phyloP scores from a whole-genome alignment of 257 asterid genomes.

The Solanum boliviense region DNA sequence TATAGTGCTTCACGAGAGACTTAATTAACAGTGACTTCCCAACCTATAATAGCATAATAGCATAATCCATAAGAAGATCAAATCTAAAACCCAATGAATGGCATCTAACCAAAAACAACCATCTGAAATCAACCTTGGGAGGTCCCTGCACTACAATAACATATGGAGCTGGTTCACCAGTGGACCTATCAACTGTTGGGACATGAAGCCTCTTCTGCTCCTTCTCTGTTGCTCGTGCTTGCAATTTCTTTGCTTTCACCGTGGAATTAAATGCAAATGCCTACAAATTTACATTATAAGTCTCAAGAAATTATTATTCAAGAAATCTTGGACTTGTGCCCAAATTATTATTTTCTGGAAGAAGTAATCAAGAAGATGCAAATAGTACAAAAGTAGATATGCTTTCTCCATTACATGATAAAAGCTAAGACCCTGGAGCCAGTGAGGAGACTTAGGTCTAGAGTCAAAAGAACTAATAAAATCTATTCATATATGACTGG shows the following conservation, averaged over 20 bases:
- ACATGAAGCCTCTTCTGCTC: conserved; percentile 90
- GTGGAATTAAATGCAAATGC: conserved; percentile 74
- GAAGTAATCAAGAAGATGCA: too few species aligned
- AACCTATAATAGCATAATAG: conserved; percentile 31
- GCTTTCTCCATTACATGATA: too few species aligned
- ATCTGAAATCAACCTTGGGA: conserved; percentile 48
- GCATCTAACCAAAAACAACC: neutral
- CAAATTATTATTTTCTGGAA: too few species aligned
- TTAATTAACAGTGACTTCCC: conserved; percentile 90
- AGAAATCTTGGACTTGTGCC: neutral
- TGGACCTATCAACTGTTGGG: conserved; percentile 61
- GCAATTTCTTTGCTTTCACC: conserved; percentile 79
- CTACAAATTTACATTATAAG: conserved; percentile 15
- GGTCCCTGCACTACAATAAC: conserved; percentile 96
- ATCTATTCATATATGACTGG: too few species aligned
- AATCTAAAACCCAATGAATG: neutral
- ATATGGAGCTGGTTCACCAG: conserved; percentile 89
- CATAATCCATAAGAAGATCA: neutral
- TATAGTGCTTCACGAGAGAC: conserved; percentile 78
- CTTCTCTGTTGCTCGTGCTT: conserved; percentile 75
- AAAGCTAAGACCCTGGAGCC: too few species aligned
- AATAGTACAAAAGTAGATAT: too few species aligned
- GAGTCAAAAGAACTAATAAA: too few species aligned
- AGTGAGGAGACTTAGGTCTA: too few species aligned
- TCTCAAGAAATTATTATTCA: neutral